Percentiles rank a stretch among this genome's conserved stretches.
Evolutionary conservation across 1,284 basidiomycete genomes (phyloP).

Genomic region (Apiotrichum montevideense): DNA sequence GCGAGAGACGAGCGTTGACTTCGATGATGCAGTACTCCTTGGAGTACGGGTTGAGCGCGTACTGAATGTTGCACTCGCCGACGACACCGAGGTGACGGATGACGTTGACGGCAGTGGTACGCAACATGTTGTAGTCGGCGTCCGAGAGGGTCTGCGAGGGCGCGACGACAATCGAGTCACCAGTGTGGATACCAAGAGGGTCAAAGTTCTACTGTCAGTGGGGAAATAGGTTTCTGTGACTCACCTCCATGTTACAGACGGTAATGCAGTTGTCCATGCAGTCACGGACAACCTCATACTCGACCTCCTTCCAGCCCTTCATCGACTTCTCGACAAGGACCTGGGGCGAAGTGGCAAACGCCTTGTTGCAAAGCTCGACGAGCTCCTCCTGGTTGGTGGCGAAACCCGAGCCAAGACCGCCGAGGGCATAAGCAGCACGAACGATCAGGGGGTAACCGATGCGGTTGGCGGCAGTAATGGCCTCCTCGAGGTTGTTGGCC

Average conservation of each 20-base stretch:
- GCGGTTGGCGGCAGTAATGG: slow-evolving; percentile 68
- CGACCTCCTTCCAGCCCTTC: slow-evolving; percentile 99
- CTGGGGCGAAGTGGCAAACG: slow-evolving; percentile 94
- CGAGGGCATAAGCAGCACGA: slow-evolving; percentile 91
- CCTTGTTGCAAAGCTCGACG: slow-evolving; percentile 79
- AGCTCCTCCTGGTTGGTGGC: slow-evolving; percentile 85
- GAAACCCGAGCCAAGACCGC: slow-evolving; percentile 91
- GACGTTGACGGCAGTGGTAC: slow-evolving; percentile 95
- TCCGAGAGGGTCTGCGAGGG: slow-evolving; percentile 98
- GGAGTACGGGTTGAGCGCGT: slow-evolving; percentile 89
- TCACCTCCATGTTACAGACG: slow-evolving; percentile 98
- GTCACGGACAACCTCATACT: slow-evolving; percentile 98
- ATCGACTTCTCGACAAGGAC: slow-evolving; percentile 97
- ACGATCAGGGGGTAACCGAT: slow-evolving; percentile 98
- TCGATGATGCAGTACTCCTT: slow-evolving; percentile 99
- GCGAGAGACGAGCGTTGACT: slow-evolving; percentile 97
- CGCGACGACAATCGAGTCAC: slow-evolving; percentile 98
- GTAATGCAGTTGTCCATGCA: slow-evolving; percentile 91
- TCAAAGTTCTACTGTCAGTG: slow-evolving; percentile 75
- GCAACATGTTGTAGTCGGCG: slow-evolving; percentile 96
- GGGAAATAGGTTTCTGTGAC: slow-evolving; percentile 27
- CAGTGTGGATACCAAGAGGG: slow-evolving; percentile 95
- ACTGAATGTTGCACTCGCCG: slow-evolving; percentile 97
- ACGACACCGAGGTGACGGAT: slow-evolving; percentile 95
- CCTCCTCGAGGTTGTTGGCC: slow-evolving; percentile 73